phyloP scores from a whole-genome alignment of 2,329 filamentous ascomycete genomes.

The Grosmannia huntii region DNA sequence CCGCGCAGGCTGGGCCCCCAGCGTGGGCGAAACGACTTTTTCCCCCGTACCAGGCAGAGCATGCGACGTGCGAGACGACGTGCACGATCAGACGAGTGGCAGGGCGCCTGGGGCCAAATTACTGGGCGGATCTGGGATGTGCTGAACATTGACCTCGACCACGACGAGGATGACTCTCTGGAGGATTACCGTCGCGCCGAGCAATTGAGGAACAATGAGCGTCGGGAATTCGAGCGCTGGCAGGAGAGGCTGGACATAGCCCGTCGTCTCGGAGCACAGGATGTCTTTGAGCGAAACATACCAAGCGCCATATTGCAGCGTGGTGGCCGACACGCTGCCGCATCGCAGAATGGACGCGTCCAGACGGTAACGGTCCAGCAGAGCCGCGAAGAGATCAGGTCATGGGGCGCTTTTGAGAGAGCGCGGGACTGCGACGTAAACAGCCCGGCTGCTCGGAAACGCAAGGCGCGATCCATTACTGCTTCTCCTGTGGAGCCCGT shows the following conservation, averaged over 20 bases:
- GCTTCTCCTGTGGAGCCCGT: constrained; percentile 56
- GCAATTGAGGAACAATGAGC: constrained; percentile 37
- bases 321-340: constrained; percentile 34
- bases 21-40: constrained; percentile 21
- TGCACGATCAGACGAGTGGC: constrained; percentile 73
- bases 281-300: constrained; percentile 55
- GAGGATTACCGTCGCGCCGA: constrained; percentile 41
- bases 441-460: constrained; percentile 48
- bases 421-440: constrained; percentile 54
- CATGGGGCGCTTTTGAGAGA: constrained; percentile 85
- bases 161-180: constrained; percentile 58
- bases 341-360: constrained; percentile 30
- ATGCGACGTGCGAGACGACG: constrained; percentile 42
- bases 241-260: constrained; percentile 74
- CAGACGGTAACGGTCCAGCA: constrained; percentile 31
- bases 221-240: constrained; percentile 58
- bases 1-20: background rate
- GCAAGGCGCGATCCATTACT: constrained; percentile 58
- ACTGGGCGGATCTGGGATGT: constrained; percentile 51
- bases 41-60: constrained; percentile 44
- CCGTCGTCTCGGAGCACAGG: constrained; percentile 60
- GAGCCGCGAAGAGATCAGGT: constrained; percentile 65
- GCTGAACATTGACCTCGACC: constrained; percentile 66
- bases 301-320: constrained; percentile 44
- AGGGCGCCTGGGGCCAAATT: constrained; percentile 66